A percentile compares a stretch with the other conserved stretches of the same genome.
phyloP scores from a whole-genome alignment of 805 yeast genomes.

The Yamadazyma nakazawae region DNA sequence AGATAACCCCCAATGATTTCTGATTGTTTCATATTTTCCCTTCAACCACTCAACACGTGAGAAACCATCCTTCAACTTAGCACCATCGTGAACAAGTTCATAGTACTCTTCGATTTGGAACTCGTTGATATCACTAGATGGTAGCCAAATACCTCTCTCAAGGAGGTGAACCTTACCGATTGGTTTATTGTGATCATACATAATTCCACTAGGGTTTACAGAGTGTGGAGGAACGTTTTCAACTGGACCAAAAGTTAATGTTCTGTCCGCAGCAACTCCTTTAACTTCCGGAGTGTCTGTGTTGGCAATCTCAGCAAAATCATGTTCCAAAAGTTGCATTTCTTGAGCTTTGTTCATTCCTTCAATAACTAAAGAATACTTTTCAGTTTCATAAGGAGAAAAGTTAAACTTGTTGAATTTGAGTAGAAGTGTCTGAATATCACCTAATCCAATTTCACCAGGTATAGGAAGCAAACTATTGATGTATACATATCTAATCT shows the following conservation, averaged over 20 bases:
- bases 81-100: constrained; percentile 74
- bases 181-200: constrained; percentile 66
- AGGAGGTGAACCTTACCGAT: constrained; percentile 57
- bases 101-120: constrained; percentile 81
- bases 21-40: constrained; percentile 45
- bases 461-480: constrained; percentile 61
- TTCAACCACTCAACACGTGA: constrained; percentile 76
- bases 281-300: constrained; percentile 25
- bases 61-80: constrained; percentile 65
- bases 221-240: constrained; percentile 45
- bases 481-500: constrained; percentile 47
- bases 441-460: constrained; percentile 52
- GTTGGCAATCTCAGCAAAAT: constrained; percentile 6
- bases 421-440: constrained; percentile 57
- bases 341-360: constrained; percentile 49
- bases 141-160: constrained; percentile 80
- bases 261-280: constrained; percentile 37
- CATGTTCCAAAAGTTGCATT: constrained; percentile 25
- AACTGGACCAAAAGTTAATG: constrained; percentile 55
- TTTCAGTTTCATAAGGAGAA: constrained; percentile 58
- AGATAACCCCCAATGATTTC: constrained; percentile 57
- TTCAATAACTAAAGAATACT: constrained; percentile 42
- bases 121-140: constrained; percentile 70
- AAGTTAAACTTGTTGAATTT: constrained; percentile 53
- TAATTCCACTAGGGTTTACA: constrained; percentile 47